Evolutionary conservation across 163 green algal genomes (phyloP), one percentile per base, ranked within the genome.

Genomic region (Scenedesmus sp.): DNA sequence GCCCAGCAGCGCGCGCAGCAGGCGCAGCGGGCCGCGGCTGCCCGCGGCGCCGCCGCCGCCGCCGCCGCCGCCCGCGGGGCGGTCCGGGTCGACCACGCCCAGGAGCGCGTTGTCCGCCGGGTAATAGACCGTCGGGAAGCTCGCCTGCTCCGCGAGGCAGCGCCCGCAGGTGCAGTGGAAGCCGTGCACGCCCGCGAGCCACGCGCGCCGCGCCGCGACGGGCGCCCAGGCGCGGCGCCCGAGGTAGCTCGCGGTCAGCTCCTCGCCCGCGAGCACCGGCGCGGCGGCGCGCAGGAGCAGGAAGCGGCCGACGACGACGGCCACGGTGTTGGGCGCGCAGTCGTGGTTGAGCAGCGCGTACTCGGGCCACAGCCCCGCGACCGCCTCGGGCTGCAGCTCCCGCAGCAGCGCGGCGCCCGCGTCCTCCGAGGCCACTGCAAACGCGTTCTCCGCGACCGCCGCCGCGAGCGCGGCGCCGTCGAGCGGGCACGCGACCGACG

Each of bases 331-430:
- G 4, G 84, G 84, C 31, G 34, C 71, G 50, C 84, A 88, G 56
- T 48, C 67, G 80, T 88, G 84, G 80, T 88, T 88, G n/a, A 88
- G 70, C 14, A 73, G 57, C 22, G 63, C 53, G 42, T 83, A 88
- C 62, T 82, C 60, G 10, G 83, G 83, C 83, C 83, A 88, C 14
- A 88, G 17, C 14, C 83, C 83, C 44, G 74, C 54, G 0, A 75
- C 36, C 18, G 34, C 26, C n/a, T 81, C 62, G 29, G 74, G 62
- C 9, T 58, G 17, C 9, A 81, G 58, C 28, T 81, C 74, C 2
- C 63, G 45, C 6, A 81, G 48, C 9, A 60, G 24, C 18, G 74
- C 50, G 14, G 74, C 74, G 2, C 62, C 62, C 1, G 58, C 9
- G 24, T 81, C 74, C 42, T 81, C 74, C 1, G 48, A 60, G 1